Evolutionary conservation across 2,329 filamentous ascomycete genomes (phyloP).

Genomic region (Berkeleyomyces basicola): DNA sequence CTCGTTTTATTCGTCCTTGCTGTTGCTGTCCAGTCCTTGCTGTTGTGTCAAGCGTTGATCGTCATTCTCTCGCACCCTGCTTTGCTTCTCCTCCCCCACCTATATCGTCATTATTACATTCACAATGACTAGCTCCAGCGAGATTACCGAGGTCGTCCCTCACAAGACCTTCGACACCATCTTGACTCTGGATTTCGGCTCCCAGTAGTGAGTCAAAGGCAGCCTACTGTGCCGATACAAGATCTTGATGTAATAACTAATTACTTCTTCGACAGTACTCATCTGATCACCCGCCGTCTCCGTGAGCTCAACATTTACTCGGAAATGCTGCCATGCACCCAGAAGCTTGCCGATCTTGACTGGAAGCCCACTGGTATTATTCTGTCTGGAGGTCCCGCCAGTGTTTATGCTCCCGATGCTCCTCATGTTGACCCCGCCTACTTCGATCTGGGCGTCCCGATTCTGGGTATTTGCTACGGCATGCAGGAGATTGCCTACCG

Average conservation of each 20-base stretch:
- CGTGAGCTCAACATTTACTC: conserved; percentile 67
- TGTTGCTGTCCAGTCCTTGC: background rate
- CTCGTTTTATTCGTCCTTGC: background rate
- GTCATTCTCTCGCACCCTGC: background rate
- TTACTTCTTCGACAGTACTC: conserved; percentile 40
- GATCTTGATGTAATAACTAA: background rate
- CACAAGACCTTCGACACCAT: conserved; percentile 37
- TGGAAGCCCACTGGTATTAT: conserved; percentile 79
- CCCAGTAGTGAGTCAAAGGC: conserved; percentile 7
- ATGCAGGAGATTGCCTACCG: conserved; percentile 51
- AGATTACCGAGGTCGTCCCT: conserved; percentile 17
- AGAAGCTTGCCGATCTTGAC: conserved; percentile 57
- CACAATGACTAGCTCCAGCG: conserved; percentile 6
- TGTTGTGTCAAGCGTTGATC: background rate
- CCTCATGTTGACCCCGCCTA: conserved; percentile 65
- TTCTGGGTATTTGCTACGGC: conserved; percentile 40
- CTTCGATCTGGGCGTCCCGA: conserved; percentile 54
- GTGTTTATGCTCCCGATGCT: conserved; percentile 64
- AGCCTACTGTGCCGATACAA: too few relatives aligned
- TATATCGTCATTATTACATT: background rate
- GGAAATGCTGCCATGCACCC: conserved; percentile 78
- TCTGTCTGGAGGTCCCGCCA: conserved; percentile 35
- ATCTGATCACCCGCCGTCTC: conserved; percentile 59
- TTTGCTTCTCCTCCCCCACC: background rate
- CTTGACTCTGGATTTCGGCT: conserved; percentile 54